phyloP scores from a whole-genome alignment of 2,329 filamentous ascomycete genomes.

The Sclerotinia trifoliorum region DNA sequence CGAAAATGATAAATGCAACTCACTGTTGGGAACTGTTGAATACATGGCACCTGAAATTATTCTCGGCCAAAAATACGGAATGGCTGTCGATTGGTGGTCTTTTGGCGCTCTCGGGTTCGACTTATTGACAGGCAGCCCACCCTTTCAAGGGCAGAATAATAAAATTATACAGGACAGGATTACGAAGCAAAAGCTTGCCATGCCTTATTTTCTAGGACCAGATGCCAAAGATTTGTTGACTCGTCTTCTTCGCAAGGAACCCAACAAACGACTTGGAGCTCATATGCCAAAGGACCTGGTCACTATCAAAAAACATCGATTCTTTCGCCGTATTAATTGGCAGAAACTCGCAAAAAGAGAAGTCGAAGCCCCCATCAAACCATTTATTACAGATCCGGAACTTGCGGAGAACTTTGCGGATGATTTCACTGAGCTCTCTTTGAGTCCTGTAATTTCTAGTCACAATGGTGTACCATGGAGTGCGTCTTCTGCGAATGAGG shows the following conservation, averaged over 20 bases:
- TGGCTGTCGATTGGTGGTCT: slow-evolving; percentile 98
- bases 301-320: slow-evolving; percentile 86
- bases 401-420: slow-evolving; percentile 92
- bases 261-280: slow-evolving; percentile 81
- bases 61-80: slow-evolving; percentile 82
- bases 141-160: slow-evolving; percentile 87
- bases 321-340: slow-evolving; percentile 98
- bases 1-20: slow-evolving; percentile 70
- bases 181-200: slow-evolving; percentile 80
- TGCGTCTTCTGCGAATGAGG: slow-evolving; percentile 26
- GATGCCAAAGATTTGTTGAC: slow-evolving; percentile 95
- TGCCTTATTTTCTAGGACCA: slow-evolving; percentile 87
- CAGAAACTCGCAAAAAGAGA: slow-evolving; percentile 78
- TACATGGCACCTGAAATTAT: slow-evolving; percentile 98
- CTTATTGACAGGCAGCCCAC: slow-evolving; percentile 85
- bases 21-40: slow-evolving; percentile 89
- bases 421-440: slow-evolving; percentile 85
- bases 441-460: slow-evolving; percentile 66
- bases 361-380: slow-evolving; percentile 83
- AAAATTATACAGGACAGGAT: slow-evolving; percentile 97
- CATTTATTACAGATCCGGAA: slow-evolving; percentile 92
- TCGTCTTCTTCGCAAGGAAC: slow-evolving; percentile 86
- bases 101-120: slow-evolving; percentile 91
- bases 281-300: slow-evolving; percentile 86
- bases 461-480: slow-evolving; percentile 33